Conservation (phyloP, 1,284 basidiomycete species). For the Trichosporon asahii region DNA sequence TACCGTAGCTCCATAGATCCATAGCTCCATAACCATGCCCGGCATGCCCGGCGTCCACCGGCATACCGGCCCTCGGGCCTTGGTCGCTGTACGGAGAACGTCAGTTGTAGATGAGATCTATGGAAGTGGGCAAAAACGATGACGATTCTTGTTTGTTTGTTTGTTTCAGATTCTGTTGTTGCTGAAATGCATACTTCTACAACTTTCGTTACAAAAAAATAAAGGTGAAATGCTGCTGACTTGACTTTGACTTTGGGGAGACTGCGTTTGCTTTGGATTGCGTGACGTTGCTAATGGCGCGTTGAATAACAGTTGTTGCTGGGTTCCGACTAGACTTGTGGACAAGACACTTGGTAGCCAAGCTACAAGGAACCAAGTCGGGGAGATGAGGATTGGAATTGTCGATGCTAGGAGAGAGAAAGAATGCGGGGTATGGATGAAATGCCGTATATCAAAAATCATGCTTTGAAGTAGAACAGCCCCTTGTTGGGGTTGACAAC, state of each 20-base stretch:
- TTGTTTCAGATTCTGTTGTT: not conserved
- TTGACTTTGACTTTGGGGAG: too few species aligned
- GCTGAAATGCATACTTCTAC: not conserved
- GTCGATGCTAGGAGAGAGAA: not conserved
- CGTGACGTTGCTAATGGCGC: too few species aligned
- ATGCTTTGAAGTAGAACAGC: conserved; percentile 47
- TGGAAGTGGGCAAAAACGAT: too few species aligned
- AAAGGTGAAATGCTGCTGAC: not conserved
- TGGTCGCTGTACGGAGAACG: too few species aligned
- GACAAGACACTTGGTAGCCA: not conserved
- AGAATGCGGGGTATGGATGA: not conserved
- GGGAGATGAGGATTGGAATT: not conserved
- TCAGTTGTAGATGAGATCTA: too few species aligned
- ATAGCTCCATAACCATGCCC: too few species aligned
- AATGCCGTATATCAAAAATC: not conserved
- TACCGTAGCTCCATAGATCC: too few species aligned
- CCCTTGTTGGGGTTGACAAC: conserved; percentile 44
- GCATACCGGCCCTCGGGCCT: not conserved
- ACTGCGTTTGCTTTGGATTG: not conserved
- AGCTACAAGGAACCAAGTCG: not conserved
- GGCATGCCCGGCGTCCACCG: not conserved
- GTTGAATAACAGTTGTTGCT: too few species aligned
- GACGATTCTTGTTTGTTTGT: too few species aligned
- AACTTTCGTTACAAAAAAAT: not conserved
- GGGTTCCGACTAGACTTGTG: not conserved